Conservation (phyloP, 129 eudicot species). For the Dittrichia graveolens region DNA sequence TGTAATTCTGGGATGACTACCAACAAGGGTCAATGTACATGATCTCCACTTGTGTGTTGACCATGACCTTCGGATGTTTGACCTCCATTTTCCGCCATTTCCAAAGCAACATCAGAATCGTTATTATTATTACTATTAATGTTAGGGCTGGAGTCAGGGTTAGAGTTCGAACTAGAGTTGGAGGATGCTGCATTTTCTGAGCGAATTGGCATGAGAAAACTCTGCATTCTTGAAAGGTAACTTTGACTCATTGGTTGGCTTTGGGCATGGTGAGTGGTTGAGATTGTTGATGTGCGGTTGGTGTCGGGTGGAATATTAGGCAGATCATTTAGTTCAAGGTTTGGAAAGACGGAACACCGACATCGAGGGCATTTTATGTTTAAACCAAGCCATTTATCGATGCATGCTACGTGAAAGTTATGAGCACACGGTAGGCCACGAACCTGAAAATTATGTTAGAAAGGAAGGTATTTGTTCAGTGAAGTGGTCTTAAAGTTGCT, state of each 20-base stretch:
- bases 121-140: not conserved
- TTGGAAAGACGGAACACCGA: slow-evolving; percentile 85
- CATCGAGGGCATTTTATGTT: slow-evolving; percentile 95
- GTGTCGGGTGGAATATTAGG: slow-evolving; percentile 74
- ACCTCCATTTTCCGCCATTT: slow-evolving; percentile 61
- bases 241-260: slow-evolving; percentile 73
- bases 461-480: not conserved
- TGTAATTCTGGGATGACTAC: not conserved
- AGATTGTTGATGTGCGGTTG: slow-evolving; percentile 47
- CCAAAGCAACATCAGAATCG: slow-evolving; percentile 50
- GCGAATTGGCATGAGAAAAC: slow-evolving; percentile 71
- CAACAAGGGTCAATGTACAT: slow-evolving; percentile 38
- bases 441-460: slow-evolving; percentile 53
- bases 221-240: slow-evolving; percentile 76
- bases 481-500: too few relatives aligned
- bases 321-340: slow-evolving; percentile 75
- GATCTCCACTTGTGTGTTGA: slow-evolving; percentile 36
- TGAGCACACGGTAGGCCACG: slow-evolving; percentile 99
- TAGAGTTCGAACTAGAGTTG: not conserved
- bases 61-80: slow-evolving; percentile 31
- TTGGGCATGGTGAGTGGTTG: slow-evolving; percentile 57
- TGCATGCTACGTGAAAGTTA: slow-evolving; percentile 94
- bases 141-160: not conserved
- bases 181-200: slow-evolving; percentile 54
- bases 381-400: slow-evolving; percentile 93